Evolutionary conservation across 2,329 filamentous ascomycete genomes (phyloP).

Genomic region (Penicillium sp.): DNA sequence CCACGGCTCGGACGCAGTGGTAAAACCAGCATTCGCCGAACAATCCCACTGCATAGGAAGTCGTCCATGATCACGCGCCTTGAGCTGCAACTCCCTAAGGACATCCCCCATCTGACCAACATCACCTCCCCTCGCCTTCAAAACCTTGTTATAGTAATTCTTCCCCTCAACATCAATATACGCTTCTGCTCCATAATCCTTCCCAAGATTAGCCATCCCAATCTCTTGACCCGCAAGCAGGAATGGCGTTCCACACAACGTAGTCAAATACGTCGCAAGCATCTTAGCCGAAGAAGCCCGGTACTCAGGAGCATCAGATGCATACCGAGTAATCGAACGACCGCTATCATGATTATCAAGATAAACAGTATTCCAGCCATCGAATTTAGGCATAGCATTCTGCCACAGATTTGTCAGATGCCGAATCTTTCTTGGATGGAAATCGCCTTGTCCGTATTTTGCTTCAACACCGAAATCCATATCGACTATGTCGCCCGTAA

Average conservation of each 20-base stretch:
- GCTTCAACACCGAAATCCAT: slow-evolving; percentile 48
- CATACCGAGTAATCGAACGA: slow-evolving; percentile 49
- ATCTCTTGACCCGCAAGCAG: slow-evolving; percentile 17
- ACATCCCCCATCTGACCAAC: slow-evolving; percentile 7
- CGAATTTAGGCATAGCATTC: slow-evolving; percentile 53
- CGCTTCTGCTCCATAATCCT: slow-evolving; percentile 4
- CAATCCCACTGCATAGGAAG: slow-evolving; percentile 67
- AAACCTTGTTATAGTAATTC: slow-evolving; percentile 12
- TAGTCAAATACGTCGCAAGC: slow-evolving; percentile 53
- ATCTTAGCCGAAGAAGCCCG: slow-evolving; percentile 55
- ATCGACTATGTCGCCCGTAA: slow-evolving; percentile 32
- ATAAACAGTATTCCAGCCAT: slow-evolving; percentile 62
- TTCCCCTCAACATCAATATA: slow-evolving; percentile 16
- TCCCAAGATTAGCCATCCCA: slow-evolving; percentile 13
- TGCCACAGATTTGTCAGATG: slow-evolving; percentile 15
- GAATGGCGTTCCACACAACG: slow-evolving; percentile 36
- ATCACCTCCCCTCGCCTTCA: slow-evolving; percentile 6
- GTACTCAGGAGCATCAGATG: slow-evolving; percentile 46
- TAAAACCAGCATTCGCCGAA: slow-evolving; percentile 60
- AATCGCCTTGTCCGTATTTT: slow-evolving; percentile 33
- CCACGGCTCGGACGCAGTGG: slow-evolving; percentile 55
- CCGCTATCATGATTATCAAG: slow-evolving; percentile 60
- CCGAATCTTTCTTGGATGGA: slow-evolving; percentile 8
- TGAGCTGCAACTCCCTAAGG: slow-evolving; percentile 11
- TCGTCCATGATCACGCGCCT: slow-evolving; percentile 61